Conservation (phyloP, 441 rosid species). For the Gossypium schwendimanii region DNA sequence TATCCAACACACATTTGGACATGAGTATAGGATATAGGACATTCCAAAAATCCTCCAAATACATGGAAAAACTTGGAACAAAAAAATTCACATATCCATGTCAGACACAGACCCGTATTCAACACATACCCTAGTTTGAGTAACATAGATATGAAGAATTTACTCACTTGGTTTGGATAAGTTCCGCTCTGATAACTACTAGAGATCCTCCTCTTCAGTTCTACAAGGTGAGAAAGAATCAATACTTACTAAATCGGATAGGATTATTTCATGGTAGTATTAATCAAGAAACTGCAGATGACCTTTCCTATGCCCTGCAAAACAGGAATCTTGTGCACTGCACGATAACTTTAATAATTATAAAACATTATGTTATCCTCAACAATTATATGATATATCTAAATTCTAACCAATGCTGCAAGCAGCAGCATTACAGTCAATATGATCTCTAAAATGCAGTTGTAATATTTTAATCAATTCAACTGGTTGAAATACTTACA, state of each 20-base stretch:
- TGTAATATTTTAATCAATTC: not conserved
- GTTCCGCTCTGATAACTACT: constrained; percentile 34
- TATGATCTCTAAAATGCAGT: not conserved
- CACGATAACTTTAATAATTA: not conserved
- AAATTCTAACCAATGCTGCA: not conserved
- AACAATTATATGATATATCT: not conserved
- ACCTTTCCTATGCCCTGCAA: not conserved
- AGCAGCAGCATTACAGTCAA: not conserved
- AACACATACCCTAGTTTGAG: too few species aligned
- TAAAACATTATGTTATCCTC: not conserved
- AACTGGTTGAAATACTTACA: not conserved
- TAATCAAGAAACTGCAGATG: not conserved
- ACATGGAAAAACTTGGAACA: too few species aligned
- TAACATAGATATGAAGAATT: not conserved
- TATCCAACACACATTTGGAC: too few species aligned
- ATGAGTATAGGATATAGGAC: too few species aligned
- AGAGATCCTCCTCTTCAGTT: constrained; percentile 50
- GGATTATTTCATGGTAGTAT: not conserved
- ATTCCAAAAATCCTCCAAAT: too few species aligned
- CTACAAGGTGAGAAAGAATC: constrained; percentile 35
- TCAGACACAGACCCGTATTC: too few species aligned
- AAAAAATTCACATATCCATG: too few species aligned
- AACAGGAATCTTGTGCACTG: not conserved
- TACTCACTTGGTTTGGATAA: constrained; percentile 36
- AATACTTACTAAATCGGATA: not conserved